Evolutionary conservation across 2,329 filamentous ascomycete genomes (phyloP).

Genomic region (Lecanosticta acicola): DNA sequence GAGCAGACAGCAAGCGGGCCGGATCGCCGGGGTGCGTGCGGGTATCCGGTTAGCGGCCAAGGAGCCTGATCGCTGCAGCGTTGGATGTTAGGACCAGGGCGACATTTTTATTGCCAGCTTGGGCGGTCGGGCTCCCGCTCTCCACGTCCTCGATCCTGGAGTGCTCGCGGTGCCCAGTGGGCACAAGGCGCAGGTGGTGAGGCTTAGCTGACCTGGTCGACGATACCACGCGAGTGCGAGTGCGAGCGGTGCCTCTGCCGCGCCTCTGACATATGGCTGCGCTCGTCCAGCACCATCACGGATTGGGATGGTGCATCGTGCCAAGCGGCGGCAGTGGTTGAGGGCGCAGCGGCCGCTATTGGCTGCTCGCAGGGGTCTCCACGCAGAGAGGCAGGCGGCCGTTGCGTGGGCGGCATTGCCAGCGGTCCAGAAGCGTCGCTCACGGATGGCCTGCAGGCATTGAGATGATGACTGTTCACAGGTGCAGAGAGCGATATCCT

Average conservation of each 20-base stretch:
- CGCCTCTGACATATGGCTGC: not conserved
- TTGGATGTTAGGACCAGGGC: conserved; percentile 3
- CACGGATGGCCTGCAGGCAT: not conserved
- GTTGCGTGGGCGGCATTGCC: not conserved
- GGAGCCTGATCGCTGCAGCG: conserved; percentile 9
- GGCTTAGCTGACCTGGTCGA: no score
- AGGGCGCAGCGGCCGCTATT: not conserved
- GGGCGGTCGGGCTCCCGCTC: not conserved
- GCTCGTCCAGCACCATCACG: not conserved
- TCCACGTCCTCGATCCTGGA: no score
- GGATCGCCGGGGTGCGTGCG: not conserved
- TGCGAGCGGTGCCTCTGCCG: not conserved
- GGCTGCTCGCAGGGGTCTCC: not conserved
- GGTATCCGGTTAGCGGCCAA: conserved; percentile 7
- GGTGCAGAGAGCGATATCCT: no score
- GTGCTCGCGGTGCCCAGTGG: no score
- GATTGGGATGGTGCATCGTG: not conserved
- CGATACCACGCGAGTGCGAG: no score
- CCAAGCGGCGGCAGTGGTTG: not conserved
- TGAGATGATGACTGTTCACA: not conserved
- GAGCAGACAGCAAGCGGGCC: not conserved
- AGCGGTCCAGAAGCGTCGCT: not conserved
- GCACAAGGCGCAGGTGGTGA: no score
- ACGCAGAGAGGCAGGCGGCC: no score
- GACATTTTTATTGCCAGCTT: not conserved